Conservation (phyloP, 176 grass and related monocot species). For the Eragrostis nindensis region DNA sequence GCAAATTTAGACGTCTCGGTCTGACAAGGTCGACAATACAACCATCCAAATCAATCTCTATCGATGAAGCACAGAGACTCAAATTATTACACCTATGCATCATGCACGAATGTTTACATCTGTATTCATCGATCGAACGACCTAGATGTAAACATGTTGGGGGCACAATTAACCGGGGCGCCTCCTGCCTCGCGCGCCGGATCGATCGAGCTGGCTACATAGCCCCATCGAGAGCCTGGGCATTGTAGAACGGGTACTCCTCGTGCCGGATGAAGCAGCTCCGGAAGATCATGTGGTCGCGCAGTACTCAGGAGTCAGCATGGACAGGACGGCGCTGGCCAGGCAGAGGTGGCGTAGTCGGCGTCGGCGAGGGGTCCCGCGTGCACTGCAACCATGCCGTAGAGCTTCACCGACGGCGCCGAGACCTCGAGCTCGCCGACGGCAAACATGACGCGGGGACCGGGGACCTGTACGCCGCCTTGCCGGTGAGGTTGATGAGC, state of each 20-base stretch:
- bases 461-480: conserved; percentile 28
- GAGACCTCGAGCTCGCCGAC: conserved; percentile 2
- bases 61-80: too few relatives aligned
- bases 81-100: too few relatives aligned
- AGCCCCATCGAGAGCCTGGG: conserved; percentile 8
- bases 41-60: too few relatives aligned
- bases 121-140: too few relatives aligned
- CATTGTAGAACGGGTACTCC: conserved; percentile 38
- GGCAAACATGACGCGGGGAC: conserved; percentile 49
- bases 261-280: conserved; percentile 53
- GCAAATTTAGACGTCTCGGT: too few relatives aligned
- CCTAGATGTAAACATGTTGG: too few relatives aligned
- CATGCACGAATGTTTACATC: too few relatives aligned
- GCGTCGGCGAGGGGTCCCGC: conserved; percentile 44
- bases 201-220: conserved; percentile 10
- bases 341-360: conserved; percentile 54
- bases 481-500: conserved; percentile 26
- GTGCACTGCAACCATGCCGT: conserved; percentile 61
- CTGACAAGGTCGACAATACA: too few relatives aligned
- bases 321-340: fast-evolving
- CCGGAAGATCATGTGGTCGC: background rate
- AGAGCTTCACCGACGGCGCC: conserved; percentile 21
- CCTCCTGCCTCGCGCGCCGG: too few relatives aligned
- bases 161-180: too few relatives aligned
- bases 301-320: conserved; percentile 18